Percentiles rank a stretch among this genome's conserved stretches.
Conservation (phyloP, 2,329 filamentous ascomycete species). For the Trichoderma guizhouense region DNA sequence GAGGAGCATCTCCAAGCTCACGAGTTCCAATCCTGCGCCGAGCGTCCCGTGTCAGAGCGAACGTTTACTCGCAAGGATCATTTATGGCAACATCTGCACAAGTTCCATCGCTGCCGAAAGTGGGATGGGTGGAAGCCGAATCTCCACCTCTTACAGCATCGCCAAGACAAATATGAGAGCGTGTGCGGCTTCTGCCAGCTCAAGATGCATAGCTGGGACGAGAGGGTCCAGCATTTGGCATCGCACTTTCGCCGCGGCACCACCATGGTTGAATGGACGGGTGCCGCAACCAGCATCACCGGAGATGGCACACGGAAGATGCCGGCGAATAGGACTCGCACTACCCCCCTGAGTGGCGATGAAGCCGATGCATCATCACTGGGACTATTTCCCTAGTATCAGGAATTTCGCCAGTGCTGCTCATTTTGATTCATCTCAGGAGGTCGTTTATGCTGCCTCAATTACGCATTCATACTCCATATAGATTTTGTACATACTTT, state of each 20-base stretch:
- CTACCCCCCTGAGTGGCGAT: neutral
- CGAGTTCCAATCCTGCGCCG: constrained; percentile 48
- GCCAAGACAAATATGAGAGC: constrained; percentile 23
- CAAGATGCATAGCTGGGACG: constrained; percentile 36
- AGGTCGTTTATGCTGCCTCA: neutral
- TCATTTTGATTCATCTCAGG: neutral
- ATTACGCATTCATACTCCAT: neutral
- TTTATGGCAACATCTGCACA: constrained; percentile 40
- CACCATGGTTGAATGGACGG: constrained; percentile 42
- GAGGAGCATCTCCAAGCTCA: constrained; percentile 38
- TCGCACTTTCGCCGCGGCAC: constrained; percentile 41
- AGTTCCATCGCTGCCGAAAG: constrained; percentile 44
- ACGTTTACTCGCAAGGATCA: constrained; percentile 43
- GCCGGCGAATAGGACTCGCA: neutral
- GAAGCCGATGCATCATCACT: neutral
- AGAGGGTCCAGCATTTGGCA: constrained; percentile 38
- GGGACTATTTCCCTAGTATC: neutral
- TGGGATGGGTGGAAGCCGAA: constrained; percentile 48
- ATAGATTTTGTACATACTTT: neutral
- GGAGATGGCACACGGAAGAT: neutral
- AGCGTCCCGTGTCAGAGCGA: constrained; percentile 42
- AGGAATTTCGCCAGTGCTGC: neutral
- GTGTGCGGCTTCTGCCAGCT: constrained; percentile 41
- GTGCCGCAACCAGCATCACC: constrained; percentile 42
- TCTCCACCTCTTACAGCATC: constrained; percentile 32